Evolutionary conservation across 2,329 filamentous ascomycete genomes (phyloP), one percentile per base, ranked within the genome.

Genomic region (Trichophyton simii): DNA sequence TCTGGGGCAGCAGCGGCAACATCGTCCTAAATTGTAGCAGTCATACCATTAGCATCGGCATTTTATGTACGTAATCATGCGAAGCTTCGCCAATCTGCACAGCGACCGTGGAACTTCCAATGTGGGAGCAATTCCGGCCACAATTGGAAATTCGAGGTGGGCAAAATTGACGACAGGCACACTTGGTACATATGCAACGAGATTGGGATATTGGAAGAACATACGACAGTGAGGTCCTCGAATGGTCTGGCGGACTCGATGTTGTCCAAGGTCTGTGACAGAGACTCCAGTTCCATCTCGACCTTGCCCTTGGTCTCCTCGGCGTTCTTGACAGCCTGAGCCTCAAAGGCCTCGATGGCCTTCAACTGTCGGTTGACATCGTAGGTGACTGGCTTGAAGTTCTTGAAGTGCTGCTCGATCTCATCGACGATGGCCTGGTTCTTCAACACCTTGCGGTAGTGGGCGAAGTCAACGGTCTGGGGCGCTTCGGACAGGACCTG

Each of bases 311-410:
- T 97, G 74, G 94, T 97, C 75, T 90, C 88, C 85, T 96, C 86
- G 67, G 94, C 94, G 78, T 92, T 96, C 87, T 95, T 90, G 71
- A 99, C 79, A 68, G 94, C 94, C 84, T 97, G 91, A 63, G 89
- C 86, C 85, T 99, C 92, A 75, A 99, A 99, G 62, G 90, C 89
- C 75, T 97, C 91, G 75, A 99, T 97, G 71, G 91, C 89, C 87
- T 96, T 97, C 75, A 99, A 82, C 83, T 99, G 94, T 76, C 92
- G 87, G 77, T 72, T 79, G 69, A 99, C 86, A 78, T 99, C 94
- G 83, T 97, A 96, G 69, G 89, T 89, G 73, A 84, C 82, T 70
- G 92, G 91, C 85, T 94, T 89, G 87, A 96, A 99, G 67, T 82
- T 82, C 72, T 81, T 85, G 83, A 96, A 94, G 75, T 92, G 88